Evolutionary conservation across 23 red algal genomes (phyloP).

Genomic region (Chondrus crispus): DNA sequence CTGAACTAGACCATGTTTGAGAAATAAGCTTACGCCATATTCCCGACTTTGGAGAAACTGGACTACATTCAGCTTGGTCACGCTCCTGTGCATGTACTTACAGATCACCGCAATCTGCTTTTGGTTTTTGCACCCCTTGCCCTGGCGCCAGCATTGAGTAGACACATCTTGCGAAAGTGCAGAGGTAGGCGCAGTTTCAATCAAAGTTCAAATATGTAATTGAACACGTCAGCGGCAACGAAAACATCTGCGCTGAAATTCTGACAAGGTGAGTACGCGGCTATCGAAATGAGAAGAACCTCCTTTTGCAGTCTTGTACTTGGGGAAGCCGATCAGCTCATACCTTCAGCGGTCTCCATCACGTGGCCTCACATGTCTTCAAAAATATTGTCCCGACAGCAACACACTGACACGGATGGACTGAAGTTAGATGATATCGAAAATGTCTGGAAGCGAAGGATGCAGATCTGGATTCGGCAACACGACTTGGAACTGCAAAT

Average conservation of each 20-base stretch:
- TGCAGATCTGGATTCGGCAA: not conserved
- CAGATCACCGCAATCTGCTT: not conserved
- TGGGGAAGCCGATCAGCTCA: not conserved
- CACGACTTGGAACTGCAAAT: not conserved
- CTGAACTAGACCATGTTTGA: not conserved
- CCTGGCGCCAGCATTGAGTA: not conserved
- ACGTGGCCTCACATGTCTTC: not conserved
- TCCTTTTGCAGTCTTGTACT: not conserved
- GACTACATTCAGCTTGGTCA: not conserved
- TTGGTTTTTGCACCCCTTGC: not conserved
- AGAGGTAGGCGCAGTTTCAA: not conserved
- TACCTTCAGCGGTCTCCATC: not conserved
- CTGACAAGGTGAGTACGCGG: not conserved
- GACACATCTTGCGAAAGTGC: not conserved
- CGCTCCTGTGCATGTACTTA: not conserved
- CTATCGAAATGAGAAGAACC: not conserved
- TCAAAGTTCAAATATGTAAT: not conserved
- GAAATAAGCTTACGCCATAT: not conserved
- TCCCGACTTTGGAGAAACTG: not conserved
- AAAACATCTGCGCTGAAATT: not conserved
- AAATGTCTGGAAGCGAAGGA: not conserved
- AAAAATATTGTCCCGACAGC: too few relatives aligned
- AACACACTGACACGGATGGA: not conserved
- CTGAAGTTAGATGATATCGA: not conserved
- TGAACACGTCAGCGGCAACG: not conserved